These are phyloP conservation scores for Hypericum perforatum DNA, from an alignment of 345 rosid species.

Conservation along the genomic window DNA sequence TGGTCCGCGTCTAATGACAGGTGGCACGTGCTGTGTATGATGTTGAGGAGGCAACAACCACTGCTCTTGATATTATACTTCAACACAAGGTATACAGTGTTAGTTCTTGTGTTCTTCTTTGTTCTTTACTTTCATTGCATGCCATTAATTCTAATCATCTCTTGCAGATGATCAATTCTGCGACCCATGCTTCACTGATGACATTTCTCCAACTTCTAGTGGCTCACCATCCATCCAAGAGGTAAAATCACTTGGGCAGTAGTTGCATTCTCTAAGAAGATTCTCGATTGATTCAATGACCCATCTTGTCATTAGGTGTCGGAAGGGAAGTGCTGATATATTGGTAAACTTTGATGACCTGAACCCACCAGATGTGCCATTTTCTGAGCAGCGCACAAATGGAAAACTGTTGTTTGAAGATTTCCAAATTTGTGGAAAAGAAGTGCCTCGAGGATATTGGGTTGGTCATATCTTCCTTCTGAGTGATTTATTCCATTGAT, in stretches of 20 bases:
- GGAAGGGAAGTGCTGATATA: constrained; percentile 82
- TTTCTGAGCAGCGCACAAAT: constrained; percentile 21
- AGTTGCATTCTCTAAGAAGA: constrained; percentile 9
- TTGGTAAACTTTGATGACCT: constrained; percentile 76
- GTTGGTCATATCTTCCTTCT: constrained; percentile 23
- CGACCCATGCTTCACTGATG: constrained; percentile 61
- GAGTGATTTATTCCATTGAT: no score
- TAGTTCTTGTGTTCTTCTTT: constrained; percentile 3
- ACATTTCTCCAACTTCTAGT: constrained; percentile 81
- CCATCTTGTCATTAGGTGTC: constrained; percentile 54
- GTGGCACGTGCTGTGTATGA: constrained; percentile 78
- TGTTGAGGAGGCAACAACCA: constrained; percentile 83
- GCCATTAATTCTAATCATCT: constrained; percentile 3
- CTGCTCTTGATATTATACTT: constrained; percentile 69
- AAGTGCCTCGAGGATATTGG: constrained; percentile 96
- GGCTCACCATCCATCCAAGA: constrained; percentile 89
- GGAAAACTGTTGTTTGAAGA: constrained; percentile 29
- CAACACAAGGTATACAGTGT: constrained; percentile 48
- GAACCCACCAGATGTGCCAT: constrained; percentile 41
- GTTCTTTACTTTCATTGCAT: constrained; percentile 2
- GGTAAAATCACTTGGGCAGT: constrained; percentile 30
- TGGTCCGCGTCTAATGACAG: constrained; percentile 29
- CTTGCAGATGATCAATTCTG: constrained; percentile 69
- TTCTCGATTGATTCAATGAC: constrained; percentile 23
- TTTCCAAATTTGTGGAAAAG: constrained; percentile 79